Evolutionary conservation across 164 flowering plant genomes (phyloP).

Genomic region (Tetracentron sinense): DNA sequence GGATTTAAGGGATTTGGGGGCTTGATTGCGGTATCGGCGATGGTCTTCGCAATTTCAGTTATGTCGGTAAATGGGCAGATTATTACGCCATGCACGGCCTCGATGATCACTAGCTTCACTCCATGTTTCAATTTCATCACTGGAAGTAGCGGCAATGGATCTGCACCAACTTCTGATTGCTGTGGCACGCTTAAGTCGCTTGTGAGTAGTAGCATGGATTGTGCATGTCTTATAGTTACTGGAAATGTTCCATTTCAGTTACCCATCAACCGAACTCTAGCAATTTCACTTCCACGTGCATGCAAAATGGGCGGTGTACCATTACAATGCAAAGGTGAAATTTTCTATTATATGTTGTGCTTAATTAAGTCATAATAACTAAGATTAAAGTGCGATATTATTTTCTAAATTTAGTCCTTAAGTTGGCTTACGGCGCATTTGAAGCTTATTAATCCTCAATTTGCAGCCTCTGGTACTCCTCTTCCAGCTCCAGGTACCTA

Average conservation of each 20-base stretch:
- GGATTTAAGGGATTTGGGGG: slow-evolving; percentile 8
- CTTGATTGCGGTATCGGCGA: slow-evolving; percentile 8
- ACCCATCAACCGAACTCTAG: slow-evolving; percentile 59
- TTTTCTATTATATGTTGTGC: background rate
- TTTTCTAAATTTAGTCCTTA: too few species aligned
- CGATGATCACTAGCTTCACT: slow-evolving; percentile 52
- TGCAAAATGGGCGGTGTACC: slow-evolving; percentile 73
- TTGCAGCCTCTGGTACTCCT: slow-evolving; percentile 65
- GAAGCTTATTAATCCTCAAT: background rate
- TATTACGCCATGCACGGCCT: slow-evolving; percentile 44
- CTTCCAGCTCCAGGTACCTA: slow-evolving; percentile 75
- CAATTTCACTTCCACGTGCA: slow-evolving; percentile 67
- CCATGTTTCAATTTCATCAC: slow-evolving; percentile 68
- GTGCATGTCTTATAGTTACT: slow-evolving; percentile 63
- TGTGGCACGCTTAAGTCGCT: slow-evolving; percentile 55
- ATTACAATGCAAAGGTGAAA: slow-evolving; percentile 47
- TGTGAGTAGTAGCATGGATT: slow-evolving; percentile 39
- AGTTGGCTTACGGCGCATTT: too few species aligned
- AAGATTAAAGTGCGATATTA: too few species aligned
- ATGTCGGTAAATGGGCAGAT: slow-evolving; percentile 46
- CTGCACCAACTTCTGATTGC: slow-evolving; percentile 59
- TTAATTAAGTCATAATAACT: background rate
- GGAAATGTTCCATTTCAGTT: slow-evolving; percentile 63
- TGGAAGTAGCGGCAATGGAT: slow-evolving; percentile 40
- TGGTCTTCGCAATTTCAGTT: slow-evolving; percentile 19